A percentile compares a stretch with the other conserved stretches of the same genome.
These are phyloP conservation scores for Scedosporium dehoogii DNA, from an alignment of 2,329 filamentous ascomycete genomes.

Conservation along the genomic window DNA sequence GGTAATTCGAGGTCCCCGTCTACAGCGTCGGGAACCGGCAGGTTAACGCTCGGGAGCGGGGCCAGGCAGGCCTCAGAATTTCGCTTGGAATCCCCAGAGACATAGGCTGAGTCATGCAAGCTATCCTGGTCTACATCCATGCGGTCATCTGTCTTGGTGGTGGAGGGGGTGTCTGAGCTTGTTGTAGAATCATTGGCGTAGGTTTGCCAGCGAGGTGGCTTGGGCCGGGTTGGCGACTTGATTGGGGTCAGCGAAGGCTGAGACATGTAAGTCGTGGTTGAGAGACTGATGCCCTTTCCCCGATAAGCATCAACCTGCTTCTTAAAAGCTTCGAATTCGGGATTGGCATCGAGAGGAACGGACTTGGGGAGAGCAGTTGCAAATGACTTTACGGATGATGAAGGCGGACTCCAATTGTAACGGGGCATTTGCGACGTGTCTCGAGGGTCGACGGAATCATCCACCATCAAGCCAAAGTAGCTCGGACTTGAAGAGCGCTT, in stretches of 20 bases:
- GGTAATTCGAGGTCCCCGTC: constrained; percentile 17
- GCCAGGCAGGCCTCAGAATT: constrained; percentile 39
- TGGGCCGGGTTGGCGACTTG: constrained; percentile 24
- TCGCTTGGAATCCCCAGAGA: constrained; percentile 43
- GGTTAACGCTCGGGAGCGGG: constrained; percentile 25
- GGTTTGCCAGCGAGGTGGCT: constrained; percentile 36
- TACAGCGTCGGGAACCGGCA: constrained; percentile 32
- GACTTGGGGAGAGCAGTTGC: constrained; percentile 58
- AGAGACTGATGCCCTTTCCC: constrained; percentile 8
- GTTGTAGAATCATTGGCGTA: constrained; percentile 29
- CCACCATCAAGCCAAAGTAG: constrained; percentile 72
- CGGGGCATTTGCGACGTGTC: constrained; percentile 54
- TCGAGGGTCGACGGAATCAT: constrained; percentile 47
- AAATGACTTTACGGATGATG: constrained; percentile 62
- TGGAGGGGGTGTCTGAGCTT: constrained; percentile 14
- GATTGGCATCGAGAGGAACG: constrained; percentile 63
- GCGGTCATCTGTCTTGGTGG: constrained; percentile 9
- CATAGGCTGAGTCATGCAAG: constrained; percentile 42
- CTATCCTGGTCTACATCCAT: constrained; percentile 38
- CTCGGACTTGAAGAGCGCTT: constrained; percentile 55
- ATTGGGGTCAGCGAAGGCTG: constrained; percentile 12
- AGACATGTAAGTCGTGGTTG: constrained; percentile 1
- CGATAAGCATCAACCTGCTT: constrained; percentile 60
- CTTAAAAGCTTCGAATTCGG: constrained; percentile 73
- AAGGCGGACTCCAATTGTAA: constrained; percentile 66